Evolutionary conservation across 495 filamentous ascomycete species (phyloP).

Genomic region (Xylaria longipes): DNA sequence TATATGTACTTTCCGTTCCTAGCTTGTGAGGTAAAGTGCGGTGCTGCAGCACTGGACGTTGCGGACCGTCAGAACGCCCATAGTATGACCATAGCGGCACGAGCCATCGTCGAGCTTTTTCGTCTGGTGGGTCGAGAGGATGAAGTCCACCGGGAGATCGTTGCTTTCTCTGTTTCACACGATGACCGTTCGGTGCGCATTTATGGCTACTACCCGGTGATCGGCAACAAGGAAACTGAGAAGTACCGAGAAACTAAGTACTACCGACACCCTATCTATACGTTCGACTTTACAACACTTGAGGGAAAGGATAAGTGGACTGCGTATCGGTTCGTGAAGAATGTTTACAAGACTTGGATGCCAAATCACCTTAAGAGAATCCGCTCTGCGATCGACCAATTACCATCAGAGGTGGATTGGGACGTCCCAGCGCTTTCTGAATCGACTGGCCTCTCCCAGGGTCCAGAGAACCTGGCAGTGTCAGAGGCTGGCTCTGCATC

Average conservation of each 20-base stretch:
- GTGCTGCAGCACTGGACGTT: too few species aligned
- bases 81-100: slow-evolving; percentile 49
- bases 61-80: too few species aligned
- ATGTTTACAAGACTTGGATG: slow-evolving; percentile 51
- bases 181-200: slow-evolving; percentile 47
- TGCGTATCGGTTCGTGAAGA: slow-evolving; percentile 48
- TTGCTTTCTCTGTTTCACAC: slow-evolving; percentile 58
- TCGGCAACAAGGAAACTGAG: slow-evolving; percentile 35
- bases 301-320: slow-evolving; percentile 49
- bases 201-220: slow-evolving; percentile 46
- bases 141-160: slow-evolving; percentile 49
- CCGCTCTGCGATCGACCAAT: slow-evolving; percentile 49
- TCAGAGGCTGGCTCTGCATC: slow-evolving; percentile 19
- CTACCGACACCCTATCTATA: slow-evolving; percentile 43
- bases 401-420: slow-evolving; percentile 39
- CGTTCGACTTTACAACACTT: slow-evolving; percentile 24
- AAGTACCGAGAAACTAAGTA: slow-evolving; percentile 46
- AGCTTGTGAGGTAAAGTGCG: slow-evolving; percentile 41
- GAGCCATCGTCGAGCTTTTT: slow-evolving; percentile 46
- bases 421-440: slow-evolving; percentile 28
- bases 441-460: slow-evolving; percentile 25
- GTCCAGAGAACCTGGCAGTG: neutral
- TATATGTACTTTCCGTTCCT: slow-evolving; percentile 53
- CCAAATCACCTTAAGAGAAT: slow-evolving; percentile 48
- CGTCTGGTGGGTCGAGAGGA: slow-evolving; percentile 39